Evolutionary conservation across 2,329 filamentous ascomycete genomes (phyloP).

Genomic region (Monosporascus sp.): DNA sequence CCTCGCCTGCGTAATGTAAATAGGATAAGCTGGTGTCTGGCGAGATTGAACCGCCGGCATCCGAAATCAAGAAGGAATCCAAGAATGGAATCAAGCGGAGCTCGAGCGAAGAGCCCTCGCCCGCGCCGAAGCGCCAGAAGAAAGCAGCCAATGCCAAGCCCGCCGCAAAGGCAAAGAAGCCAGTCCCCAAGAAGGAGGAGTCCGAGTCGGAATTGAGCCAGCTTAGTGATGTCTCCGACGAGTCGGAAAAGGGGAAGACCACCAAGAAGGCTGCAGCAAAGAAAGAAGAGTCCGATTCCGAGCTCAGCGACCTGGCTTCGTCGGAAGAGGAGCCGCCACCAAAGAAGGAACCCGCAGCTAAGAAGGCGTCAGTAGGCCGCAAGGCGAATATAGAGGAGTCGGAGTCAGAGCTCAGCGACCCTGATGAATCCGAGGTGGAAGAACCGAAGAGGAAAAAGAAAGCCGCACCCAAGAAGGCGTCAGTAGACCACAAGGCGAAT

Average conservation of each 20-base stretch:
- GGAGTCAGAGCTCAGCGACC: conserved; percentile 15
- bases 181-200: conserved; percentile 23
- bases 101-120: conserved; percentile 26
- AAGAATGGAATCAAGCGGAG: conserved; percentile 28
- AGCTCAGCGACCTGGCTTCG: conserved; percentile 17
- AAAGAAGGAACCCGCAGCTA: conserved; percentile 6
- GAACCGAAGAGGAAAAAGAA: conserved; percentile 15
- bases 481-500: conserved; percentile 10
- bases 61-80: conserved; percentile 16
- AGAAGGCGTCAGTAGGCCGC: conserved; percentile 6
- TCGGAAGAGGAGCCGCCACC: conserved; percentile 16
- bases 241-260: conserved; percentile 12
- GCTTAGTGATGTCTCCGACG: conserved; percentile 17
- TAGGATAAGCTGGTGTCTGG: conserved; percentile 5
- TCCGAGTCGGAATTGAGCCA: conserved; percentile 26
- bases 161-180: conserved; percentile 20
- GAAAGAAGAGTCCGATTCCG: conserved; percentile 18
- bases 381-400: conserved; percentile 15
- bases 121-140: conserved; percentile 35
- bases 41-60: not conserved
- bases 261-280: conserved; percentile 10
- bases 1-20: conserved; percentile 9
- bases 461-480: conserved; percentile 4
- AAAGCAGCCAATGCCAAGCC: conserved; percentile 16
- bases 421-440: conserved; percentile 23